phyloP scores from a whole-genome alignment of 495 filamentous ascomycete species.

The Aspergillus leporis region DNA sequence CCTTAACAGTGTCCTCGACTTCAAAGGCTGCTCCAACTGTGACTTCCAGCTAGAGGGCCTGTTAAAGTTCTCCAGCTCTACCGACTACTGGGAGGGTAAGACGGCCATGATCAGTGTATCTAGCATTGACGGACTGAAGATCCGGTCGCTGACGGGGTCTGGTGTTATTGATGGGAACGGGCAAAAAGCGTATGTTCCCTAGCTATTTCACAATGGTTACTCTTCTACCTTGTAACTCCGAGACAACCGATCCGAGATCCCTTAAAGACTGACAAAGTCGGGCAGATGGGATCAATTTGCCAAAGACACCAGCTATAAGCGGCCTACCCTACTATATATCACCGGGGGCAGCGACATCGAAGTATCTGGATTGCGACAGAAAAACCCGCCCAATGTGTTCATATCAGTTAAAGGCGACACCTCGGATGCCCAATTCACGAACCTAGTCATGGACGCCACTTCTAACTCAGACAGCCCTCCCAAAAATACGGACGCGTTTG shows the following conservation, averaged over 20 bases:
- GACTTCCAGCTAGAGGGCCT: conserved; percentile 45
- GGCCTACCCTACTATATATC: conserved; percentile 44
- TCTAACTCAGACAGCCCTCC: conserved; percentile 37
- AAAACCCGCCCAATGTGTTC: conserved; percentile 49
- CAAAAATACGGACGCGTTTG: conserved; percentile 48
- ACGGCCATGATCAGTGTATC: conserved; percentile 41
- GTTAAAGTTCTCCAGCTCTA: conserved; percentile 37
- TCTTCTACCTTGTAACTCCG: too few species aligned
- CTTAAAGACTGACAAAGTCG: not conserved
- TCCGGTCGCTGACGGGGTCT: conserved; percentile 38
- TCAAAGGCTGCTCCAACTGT: conserved; percentile 37
- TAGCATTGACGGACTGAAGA: conserved; percentile 33
- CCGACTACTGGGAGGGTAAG: conserved; percentile 39
- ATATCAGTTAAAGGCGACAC: conserved; percentile 36
- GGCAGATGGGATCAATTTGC: conserved; percentile 41
- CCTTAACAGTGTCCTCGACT: conserved; percentile 40
- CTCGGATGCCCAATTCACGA: conserved; percentile 30
- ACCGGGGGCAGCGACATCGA: conserved; percentile 35
- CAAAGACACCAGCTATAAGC: conserved; percentile 29
- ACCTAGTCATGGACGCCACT: conserved; percentile 35
- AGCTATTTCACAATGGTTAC: too few species aligned
- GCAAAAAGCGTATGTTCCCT: conserved; percentile 33
- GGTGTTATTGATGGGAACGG: conserved; percentile 51
- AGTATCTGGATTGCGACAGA: conserved; percentile 33
- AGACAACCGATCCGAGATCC: too few species aligned